A percentile compares a stretch with the other conserved stretches of the same genome.
Evolutionary conservation across 2,329 filamentous ascomycete genomes (phyloP).

Genomic region (Talaromyces pinophilus): DNA sequence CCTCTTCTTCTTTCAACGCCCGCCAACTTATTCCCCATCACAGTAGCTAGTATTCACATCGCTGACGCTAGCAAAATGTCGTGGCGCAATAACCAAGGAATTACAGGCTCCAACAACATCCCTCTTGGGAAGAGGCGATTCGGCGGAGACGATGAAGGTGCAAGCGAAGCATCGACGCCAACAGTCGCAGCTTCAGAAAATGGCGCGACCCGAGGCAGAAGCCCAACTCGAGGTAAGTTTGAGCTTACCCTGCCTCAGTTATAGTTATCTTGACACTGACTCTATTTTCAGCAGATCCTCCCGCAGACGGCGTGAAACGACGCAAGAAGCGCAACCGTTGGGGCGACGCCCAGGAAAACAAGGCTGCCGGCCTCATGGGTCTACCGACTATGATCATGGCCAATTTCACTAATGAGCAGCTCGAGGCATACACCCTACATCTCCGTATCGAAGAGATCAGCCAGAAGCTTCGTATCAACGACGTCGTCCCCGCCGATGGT

Average conservation of each 20-base stretch:
- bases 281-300: conserved; percentile 45
- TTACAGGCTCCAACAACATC: conserved; percentile 98
- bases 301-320: conserved; percentile 75
- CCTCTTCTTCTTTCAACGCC: background rate
- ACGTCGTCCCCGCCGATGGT: conserved; percentile 94
- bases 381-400: conserved; percentile 93
- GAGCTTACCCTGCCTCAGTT: background rate
- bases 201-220: conserved; percentile 81
- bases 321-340: conserved; percentile 99
- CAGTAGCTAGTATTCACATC: conserved; percentile 18
- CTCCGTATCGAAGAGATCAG: conserved; percentile 98
- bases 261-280: background rate
- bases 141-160: conserved; percentile 63
- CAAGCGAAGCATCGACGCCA: conserved; percentile 48
- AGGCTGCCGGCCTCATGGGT: conserved; percentile 96
- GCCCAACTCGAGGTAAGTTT: conserved; percentile 74
- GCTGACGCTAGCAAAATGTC: conserved; percentile 51
- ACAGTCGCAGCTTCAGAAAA: conserved; percentile 48
- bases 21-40: conserved; percentile 11
- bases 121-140: conserved; percentile 85
- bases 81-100: conserved; percentile 68
- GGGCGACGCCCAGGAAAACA: conserved; percentile 97
- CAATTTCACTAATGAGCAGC: conserved; percentile 97
- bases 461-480: conserved; percentile 98
- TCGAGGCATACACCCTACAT: conserved; percentile 95